Conservation (phyloP, 2,329 filamentous ascomycete genomes). For the Ophiostoma himal-ulmi region DNA sequence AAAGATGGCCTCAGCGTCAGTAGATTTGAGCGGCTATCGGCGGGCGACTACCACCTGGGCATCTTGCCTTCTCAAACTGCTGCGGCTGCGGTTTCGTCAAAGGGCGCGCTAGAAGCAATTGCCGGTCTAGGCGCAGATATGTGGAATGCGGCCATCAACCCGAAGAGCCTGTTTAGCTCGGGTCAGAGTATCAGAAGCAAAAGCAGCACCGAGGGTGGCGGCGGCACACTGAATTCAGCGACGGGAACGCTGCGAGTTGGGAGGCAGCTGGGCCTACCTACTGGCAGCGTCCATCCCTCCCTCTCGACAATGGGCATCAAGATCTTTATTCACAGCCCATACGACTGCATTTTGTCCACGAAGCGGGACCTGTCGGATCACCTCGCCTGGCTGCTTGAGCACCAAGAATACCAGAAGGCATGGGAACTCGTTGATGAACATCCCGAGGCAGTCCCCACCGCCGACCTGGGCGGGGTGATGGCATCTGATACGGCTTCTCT, state of each 20-base stretch:
- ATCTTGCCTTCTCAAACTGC: slow-evolving; percentile 70
- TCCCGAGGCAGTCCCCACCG: slow-evolving; percentile 60
- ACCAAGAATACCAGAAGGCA: slow-evolving; percentile 72
- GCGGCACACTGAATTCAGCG: not conserved
- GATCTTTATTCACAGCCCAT: slow-evolving; percentile 93
- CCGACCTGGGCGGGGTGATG: slow-evolving; percentile 37
- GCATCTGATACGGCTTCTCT: slow-evolving; percentile 27
- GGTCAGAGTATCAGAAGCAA: slow-evolving; percentile 67
- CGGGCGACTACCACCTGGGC: slow-evolving; percentile 86
- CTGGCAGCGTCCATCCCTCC: slow-evolving; percentile 44
- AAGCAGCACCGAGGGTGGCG: slow-evolving; percentile 40
- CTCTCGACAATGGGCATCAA: slow-evolving; percentile 55
- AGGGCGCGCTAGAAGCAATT: slow-evolving; percentile 70
- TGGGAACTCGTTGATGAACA: slow-evolving; percentile 88
- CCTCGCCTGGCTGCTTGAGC: slow-evolving; percentile 76
- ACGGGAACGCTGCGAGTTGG: slow-evolving; percentile 18
- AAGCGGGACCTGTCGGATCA: slow-evolving; percentile 83
- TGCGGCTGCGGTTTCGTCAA: slow-evolving; percentile 58
- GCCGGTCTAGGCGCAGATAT: slow-evolving; percentile 68
- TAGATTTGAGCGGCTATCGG: slow-evolving; percentile 77
- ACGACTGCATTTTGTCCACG: slow-evolving; percentile 89
- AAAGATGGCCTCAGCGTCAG: slow-evolving; percentile 81
- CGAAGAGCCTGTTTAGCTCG: slow-evolving; percentile 80
- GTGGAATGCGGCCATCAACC: slow-evolving; percentile 87
- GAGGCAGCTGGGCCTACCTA: slow-evolving; percentile 23